Evolutionary conservation across 169 alveolate species (phyloP).

Genomic region (Plasmodium blacklocki): DNA sequence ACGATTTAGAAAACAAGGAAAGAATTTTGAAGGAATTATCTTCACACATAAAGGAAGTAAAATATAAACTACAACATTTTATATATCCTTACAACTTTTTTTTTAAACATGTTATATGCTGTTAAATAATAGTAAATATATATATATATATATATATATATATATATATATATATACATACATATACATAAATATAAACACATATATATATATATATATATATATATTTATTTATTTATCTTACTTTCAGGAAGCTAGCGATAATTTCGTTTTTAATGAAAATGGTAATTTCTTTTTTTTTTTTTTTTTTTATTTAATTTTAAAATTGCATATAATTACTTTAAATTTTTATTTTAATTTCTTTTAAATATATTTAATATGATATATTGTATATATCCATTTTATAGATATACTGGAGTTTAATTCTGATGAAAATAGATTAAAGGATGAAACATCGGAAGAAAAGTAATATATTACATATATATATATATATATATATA

Average conservation of each 20-base stretch:
- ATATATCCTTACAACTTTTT: too few relatives aligned
- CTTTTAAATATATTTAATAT: neutral
- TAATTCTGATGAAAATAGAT: constrained; percentile 13
- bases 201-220: neutral
- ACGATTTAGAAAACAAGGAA: constrained; percentile 69
- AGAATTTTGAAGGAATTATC: constrained; percentile 54
- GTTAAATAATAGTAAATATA: too few relatives aligned
- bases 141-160: too few relatives aligned
- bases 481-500: too few relatives aligned
- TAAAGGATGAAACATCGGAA: constrained; percentile 8
- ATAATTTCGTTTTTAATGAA: constrained; percentile 36
- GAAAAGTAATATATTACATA: constrained; percentile 23
- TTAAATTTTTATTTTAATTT: constrained; percentile 3
- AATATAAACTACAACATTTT: neutral
- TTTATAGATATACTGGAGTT: constrained; percentile 24
- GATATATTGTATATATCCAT: too few relatives aligned
- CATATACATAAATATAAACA: neutral
- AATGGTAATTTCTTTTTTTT: constrained; percentile 24
- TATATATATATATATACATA: too few relatives aligned
- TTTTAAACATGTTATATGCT: too few relatives aligned
- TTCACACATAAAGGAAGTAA: constrained; percentile 53
- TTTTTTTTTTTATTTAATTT: too few relatives aligned
- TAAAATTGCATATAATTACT: neutral
- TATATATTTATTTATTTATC: neutral
- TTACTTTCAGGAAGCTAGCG: constrained; percentile 9